A percentile compares a stretch with the other conserved stretches of the same genome.
phyloP scores from a whole-genome alignment of 2,329 filamentous ascomycete species.

The Colletotrichum somersetense region DNA sequence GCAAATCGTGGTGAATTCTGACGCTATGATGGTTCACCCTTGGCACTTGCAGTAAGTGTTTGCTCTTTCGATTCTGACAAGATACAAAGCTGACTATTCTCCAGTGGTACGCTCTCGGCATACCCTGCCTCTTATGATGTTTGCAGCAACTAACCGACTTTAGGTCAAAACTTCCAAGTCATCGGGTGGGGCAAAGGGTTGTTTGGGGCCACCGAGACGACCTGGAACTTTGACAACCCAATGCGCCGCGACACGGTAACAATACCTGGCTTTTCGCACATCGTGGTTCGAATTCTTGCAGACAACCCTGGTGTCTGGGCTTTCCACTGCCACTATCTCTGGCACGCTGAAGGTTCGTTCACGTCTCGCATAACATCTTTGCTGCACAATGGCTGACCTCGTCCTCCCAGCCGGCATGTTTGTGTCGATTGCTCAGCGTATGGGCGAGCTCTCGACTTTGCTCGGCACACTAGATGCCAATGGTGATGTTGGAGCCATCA shows the following conservation, averaged over 20 bases:
- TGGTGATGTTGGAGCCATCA: conserved; percentile 7
- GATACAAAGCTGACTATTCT: conserved; percentile 8
- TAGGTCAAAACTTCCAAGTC: conserved; percentile 68
- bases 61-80: too few species aligned
- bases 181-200: conserved; percentile 50
- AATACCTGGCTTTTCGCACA: conserved; percentile 66
- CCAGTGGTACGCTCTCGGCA: conserved; percentile 22
- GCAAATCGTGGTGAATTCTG: conserved; percentile 45
- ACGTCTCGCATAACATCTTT: too few species aligned
- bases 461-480: conserved; percentile 20
- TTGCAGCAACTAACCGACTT: not conserved
- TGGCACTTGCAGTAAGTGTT: conserved; percentile 44
- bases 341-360: conserved; percentile 62
- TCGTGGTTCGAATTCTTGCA: conserved; percentile 64
- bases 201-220: conserved; percentile 48
- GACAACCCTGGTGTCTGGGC: conserved; percentile 71
- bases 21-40: conserved; percentile 45
- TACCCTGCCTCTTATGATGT: not conserved
- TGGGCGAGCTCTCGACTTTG: conserved; percentile 31
- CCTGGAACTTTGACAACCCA: conserved; percentile 49
- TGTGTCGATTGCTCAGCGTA: conserved; percentile 32
- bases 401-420: conserved; percentile 28
- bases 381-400: not conserved
- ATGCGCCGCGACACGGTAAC: conserved; percentile 60
- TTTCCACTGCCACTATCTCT: conserved; percentile 70